A percentile compares a stretch with the other conserved stretches of the same genome.
These are phyloP conservation scores for Magnusiomyces sp. DNA, from an alignment of 1,139 yeast species.

Conservation along the genomic window DNA sequence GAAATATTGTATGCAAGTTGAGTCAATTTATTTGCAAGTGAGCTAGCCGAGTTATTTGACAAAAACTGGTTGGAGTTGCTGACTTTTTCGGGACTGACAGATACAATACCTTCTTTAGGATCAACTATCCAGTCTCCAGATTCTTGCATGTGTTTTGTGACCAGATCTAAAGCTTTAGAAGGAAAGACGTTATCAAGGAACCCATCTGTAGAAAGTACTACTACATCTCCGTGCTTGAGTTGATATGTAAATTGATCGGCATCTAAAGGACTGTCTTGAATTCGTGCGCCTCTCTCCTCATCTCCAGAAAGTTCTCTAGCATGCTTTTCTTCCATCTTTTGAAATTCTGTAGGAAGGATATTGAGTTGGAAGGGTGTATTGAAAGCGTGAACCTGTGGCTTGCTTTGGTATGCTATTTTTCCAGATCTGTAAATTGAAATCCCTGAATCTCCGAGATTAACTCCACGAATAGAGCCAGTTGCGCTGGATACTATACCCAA, in stretches of 20 bases:
- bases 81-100: slow-evolving; percentile 6
- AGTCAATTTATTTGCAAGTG: slow-evolving; percentile 52
- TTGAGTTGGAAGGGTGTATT: slow-evolving; percentile 90
- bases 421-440: slow-evolving; percentile 73
- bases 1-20: slow-evolving; percentile 60
- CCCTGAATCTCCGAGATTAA: slow-evolving; percentile 93
- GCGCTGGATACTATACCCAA: slow-evolving; percentile 60
- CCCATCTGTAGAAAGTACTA: slow-evolving; percentile 89
- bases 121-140: slow-evolving; percentile 9
- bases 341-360: slow-evolving; percentile 61
- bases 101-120: not conserved
- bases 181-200: slow-evolving; percentile 77
- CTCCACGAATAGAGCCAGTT: slow-evolving; percentile 48
- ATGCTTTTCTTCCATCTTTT: slow-evolving; percentile 40
- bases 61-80: slow-evolving; percentile 3
- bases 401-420: slow-evolving; percentile 56
- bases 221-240: slow-evolving; percentile 54
- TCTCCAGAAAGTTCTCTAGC: not conserved
- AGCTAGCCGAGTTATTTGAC: slow-evolving; percentile 28
- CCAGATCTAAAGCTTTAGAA: slow-evolving; percentile 54
- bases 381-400: slow-evolving; percentile 77
- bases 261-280: slow-evolving; percentile 44
- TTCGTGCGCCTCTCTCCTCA: slow-evolving; percentile 49
- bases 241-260: slow-evolving; percentile 36
- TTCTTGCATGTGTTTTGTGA: slow-evolving; percentile 26